These are phyloP conservation scores for Metschnikowia gruessii DNA, from an alignment of 805 yeast species.

Conservation along the genomic window DNA sequence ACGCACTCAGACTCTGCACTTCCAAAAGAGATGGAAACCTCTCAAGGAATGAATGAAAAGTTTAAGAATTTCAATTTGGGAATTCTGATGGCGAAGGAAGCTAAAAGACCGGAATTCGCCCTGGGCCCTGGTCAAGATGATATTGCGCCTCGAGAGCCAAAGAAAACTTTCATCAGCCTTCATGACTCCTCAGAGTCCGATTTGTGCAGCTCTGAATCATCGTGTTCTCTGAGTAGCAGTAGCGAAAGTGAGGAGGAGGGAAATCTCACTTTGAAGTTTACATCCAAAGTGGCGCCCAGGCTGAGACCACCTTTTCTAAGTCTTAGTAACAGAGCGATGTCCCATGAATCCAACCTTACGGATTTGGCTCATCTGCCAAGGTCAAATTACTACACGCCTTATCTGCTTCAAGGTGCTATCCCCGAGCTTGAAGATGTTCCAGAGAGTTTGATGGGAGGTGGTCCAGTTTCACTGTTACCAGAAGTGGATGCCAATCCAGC, in stretches of 20 bases:
- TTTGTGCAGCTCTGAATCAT: slow-evolving; percentile 15
- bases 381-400: slow-evolving; percentile 25
- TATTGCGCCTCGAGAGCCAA: slow-evolving; percentile 20
- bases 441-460: slow-evolving; percentile 31
- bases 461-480: neutral
- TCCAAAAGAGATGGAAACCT: neutral
- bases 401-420: slow-evolving; percentile 29
- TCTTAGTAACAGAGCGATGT: slow-evolving; percentile 35
- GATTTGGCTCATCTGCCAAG: slow-evolving; percentile 20
- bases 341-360: slow-evolving; percentile 43
- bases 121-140: slow-evolving; percentile 19
- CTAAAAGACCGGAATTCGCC: neutral
- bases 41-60: slow-evolving; percentile 22
- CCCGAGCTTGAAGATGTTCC: slow-evolving; percentile 44
- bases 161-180: slow-evolving; percentile 3
- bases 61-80: slow-evolving; percentile 37
- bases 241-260: slow-evolving; percentile 42
- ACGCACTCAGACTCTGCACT: slow-evolving; percentile 13
- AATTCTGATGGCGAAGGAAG: slow-evolving; percentile 32
- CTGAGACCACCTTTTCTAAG: slow-evolving; percentile 35
- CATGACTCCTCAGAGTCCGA: slow-evolving; percentile 16
- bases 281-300: slow-evolving; percentile 37
- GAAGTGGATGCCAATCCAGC: slow-evolving; percentile 2
- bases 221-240: slow-evolving; percentile 17
- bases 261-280: slow-evolving; percentile 44